phyloP scores from a whole-genome alignment of 1,284 basidiomycete species.

The Rhodotorula sp. region DNA sequence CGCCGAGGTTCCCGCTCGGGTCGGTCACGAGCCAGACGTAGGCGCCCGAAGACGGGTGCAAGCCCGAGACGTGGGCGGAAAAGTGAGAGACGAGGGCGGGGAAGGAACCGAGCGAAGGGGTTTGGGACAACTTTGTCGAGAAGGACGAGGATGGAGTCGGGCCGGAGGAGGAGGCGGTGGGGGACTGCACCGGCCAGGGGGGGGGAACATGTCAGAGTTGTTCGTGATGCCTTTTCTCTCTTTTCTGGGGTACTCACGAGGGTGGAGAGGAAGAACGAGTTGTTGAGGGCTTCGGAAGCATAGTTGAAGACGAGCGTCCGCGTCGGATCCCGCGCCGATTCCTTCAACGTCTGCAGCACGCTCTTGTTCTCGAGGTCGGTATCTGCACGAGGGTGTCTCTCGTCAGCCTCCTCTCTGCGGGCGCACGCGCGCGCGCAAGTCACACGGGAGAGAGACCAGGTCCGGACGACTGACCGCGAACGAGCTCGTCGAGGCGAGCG shows the following conservation, averaged over 20 bases:
- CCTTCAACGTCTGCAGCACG: slow-evolving; percentile 72
- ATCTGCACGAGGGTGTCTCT: slow-evolving; percentile 52
- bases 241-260: slow-evolving; percentile 65
- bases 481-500: slow-evolving; percentile 67
- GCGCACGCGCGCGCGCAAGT: too few species aligned
- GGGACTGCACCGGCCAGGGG: too few species aligned
- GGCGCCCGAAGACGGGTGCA: slow-evolving; percentile 67
- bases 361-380: slow-evolving; percentile 61
- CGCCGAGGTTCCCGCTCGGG: slow-evolving; percentile 60
- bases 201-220: too few species aligned
- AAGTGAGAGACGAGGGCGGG: slow-evolving; percentile 71
- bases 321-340: slow-evolving; percentile 62
- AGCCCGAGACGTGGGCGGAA: slow-evolving; percentile 70
- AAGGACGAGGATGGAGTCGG: slow-evolving; percentile 17
- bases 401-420: too few species aligned
- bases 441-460: too few species aligned
- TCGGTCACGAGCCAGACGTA: slow-evolving; percentile 86
- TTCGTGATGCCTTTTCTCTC: not conserved
- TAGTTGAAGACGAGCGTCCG: slow-evolving; percentile 82
- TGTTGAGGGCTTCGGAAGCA: slow-evolving; percentile 88
- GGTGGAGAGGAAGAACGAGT: slow-evolving; percentile 85
- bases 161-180: slow-evolving; percentile 14
- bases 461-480: slow-evolving; percentile 58
- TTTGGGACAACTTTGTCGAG: slow-evolving; percentile 13
- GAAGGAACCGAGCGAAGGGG: slow-evolving; percentile 58